Conservation (phyloP, 176 grass and related monocot genomes). For the Musa beccarii region DNA sequence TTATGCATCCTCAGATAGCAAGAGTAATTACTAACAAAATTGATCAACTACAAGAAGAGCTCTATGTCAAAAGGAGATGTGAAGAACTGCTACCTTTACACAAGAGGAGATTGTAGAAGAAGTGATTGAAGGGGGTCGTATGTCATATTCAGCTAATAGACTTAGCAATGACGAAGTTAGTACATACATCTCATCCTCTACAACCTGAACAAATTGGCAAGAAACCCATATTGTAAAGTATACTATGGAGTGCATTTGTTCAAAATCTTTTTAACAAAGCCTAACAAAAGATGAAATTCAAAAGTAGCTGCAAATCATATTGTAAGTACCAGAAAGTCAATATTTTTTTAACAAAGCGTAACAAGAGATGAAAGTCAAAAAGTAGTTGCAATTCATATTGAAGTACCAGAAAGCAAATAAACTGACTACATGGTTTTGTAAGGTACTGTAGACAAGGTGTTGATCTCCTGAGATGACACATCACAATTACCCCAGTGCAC, state of each 20-base stretch:
- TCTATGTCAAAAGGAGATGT: neutral
- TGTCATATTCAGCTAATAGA: slow-evolving; percentile 65
- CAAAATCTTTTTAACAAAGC: neutral
- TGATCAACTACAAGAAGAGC: neutral
- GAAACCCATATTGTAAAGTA: slow-evolving; percentile 15
- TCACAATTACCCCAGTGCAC: no score
- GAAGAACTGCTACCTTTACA: slow-evolving; percentile 46
- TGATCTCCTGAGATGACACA: no score
- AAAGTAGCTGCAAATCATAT: neutral
- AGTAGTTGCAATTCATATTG: neutral
- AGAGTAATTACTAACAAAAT: neutral
- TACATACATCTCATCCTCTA: slow-evolving; percentile 76
- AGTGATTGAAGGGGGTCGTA: slow-evolving; percentile 63
- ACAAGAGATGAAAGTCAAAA: neutral
- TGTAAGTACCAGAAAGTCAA: neutral
- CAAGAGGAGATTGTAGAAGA: slow-evolving; percentile 58
- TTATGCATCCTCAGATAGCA: neutral
- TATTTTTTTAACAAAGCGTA: neutral
- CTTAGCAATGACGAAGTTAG: slow-evolving; percentile 92
- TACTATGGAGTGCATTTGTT: neutral
- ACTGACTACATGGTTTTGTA: no score
- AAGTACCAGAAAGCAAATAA: neutral
- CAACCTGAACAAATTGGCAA: slow-evolving; percentile 41
- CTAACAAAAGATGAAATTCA: neutral
- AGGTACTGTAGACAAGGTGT: no score